Conservation (phyloP, 169 alveolate genomes). For the Eimeria necatrix region DNA sequence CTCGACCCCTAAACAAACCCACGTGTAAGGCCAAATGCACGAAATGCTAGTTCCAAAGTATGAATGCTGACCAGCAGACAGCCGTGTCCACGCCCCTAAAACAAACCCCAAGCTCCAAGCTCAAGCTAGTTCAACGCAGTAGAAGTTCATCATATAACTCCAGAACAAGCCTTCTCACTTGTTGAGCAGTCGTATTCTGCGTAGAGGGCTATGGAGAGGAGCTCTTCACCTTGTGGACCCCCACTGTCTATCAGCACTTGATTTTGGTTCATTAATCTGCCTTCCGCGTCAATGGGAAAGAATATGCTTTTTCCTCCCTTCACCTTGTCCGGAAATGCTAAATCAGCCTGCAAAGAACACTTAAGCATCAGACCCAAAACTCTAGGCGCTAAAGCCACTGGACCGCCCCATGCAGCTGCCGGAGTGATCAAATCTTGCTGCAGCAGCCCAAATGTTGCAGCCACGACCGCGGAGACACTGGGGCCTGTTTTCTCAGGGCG, state of each 20-base stretch:
- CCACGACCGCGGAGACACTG: neutral
- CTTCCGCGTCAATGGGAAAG: slow-evolving; percentile 46
- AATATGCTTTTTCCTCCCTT: slow-evolving; percentile 8
- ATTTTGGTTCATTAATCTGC: neutral
- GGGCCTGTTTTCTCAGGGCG: neutral
- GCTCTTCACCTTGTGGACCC: slow-evolving; percentile 65
- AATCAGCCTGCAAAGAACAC: slow-evolving; percentile 16
- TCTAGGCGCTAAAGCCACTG: neutral
- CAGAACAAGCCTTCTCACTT: neutral
- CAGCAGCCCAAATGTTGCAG: neutral
- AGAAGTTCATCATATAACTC: neutral
- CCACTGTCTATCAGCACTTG: slow-evolving; percentile 64
- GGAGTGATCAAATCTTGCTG: neutral
- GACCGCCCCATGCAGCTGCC: neutral
- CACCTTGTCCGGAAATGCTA: neutral
- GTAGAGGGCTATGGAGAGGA: slow-evolving; percentile 58
- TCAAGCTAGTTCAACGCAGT: neutral
- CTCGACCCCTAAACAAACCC: neutral
- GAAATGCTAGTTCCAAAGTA: neutral
- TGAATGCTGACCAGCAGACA: neutral
- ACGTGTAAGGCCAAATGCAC: neutral
- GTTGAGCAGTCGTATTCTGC: slow-evolving; percentile 63
- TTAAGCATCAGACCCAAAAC: neutral
- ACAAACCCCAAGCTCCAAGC: neutral
- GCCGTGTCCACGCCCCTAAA: neutral